A percentile compares a stretch with the other conserved stretches of the same genome.
Evolutionary conservation across 106 monocot genomes (phyloP).

Genomic region (Amphibolis antarctica): DNA sequence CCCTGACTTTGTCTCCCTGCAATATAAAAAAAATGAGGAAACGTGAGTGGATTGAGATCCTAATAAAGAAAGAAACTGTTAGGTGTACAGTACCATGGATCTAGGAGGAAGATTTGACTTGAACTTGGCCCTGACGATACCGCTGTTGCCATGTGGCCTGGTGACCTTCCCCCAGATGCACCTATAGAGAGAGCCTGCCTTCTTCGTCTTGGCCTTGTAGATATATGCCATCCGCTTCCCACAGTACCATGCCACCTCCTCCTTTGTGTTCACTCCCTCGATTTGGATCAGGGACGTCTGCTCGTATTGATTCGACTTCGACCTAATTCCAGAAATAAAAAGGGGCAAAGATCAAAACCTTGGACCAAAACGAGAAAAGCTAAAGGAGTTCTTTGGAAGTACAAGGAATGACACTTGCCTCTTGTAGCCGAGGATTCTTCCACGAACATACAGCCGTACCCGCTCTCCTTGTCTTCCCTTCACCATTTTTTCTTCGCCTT

Average conservation of each 20-base stretch:
- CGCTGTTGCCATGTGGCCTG: conserved; percentile 67
- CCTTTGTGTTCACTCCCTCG: conserved; percentile 76
- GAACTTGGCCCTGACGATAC: conserved; percentile 78
- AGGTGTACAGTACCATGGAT: conserved; percentile 43
- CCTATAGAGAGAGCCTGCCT: conserved; percentile 24
- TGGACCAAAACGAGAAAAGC: background rate
- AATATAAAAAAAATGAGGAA: background rate
- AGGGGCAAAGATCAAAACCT: background rate
- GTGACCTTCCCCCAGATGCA: conserved; percentile 87
- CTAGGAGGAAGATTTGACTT: conserved; percentile 68
- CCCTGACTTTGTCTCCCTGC: conserved; percentile 8
- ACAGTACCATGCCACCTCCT: conserved; percentile 56
- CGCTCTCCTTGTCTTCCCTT: conserved; percentile 50
- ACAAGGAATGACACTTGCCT: conserved; percentile 18
- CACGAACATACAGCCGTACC: conserved; percentile 60
- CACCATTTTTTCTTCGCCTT: conserved; percentile 18
- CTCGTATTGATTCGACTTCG: conserved; percentile 75
- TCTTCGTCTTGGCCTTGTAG: conserved; percentile 89
- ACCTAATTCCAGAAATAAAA: conserved; percentile 21
- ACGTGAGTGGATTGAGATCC: too few species aligned
- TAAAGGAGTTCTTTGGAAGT: background rate
- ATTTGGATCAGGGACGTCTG: conserved; percentile 67
- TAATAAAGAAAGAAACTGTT: background rate
- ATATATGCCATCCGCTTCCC: conserved; percentile 63
- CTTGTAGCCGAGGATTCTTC: conserved; percentile 84